Conservation (phyloP, 148 eudicot species). For the Fallopia convolvulus region DNA sequence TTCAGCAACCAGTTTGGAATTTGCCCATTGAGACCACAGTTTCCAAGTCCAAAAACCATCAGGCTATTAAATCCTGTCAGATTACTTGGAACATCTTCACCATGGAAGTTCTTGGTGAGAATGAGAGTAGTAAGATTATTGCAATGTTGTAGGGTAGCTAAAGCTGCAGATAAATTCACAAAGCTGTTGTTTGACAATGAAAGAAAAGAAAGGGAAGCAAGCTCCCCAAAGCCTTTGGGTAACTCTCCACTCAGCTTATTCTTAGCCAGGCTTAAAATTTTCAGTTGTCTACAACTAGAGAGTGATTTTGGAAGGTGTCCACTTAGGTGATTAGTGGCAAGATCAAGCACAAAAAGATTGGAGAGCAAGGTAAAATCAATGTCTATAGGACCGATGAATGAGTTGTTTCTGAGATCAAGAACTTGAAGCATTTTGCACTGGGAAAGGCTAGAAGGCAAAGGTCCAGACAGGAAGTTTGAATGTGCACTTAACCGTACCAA, state of each 20-base stretch:
- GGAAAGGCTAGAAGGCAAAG: conserved; percentile 52
- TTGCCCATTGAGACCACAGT: conserved; percentile 20
- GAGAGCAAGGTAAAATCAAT: conserved; percentile 25
- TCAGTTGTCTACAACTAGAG: conserved; percentile 20
- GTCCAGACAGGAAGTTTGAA: conserved; percentile 56
- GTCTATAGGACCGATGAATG: conserved; percentile 45
- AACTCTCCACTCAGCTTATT: conserved; percentile 26
- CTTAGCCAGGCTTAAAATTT: conserved; percentile 18
- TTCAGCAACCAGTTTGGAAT: conserved; percentile 24
- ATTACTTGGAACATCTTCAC: conserved; percentile 22
- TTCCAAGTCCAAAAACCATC: conserved; percentile 24
- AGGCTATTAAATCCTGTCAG: conserved; percentile 19
- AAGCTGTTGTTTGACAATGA: conserved; percentile 25
- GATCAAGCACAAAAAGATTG: conserved; percentile 20
- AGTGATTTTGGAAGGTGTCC: conserved; percentile 23
- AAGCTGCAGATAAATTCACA: conserved; percentile 18
- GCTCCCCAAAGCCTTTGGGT: neutral
- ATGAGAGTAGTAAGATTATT: conserved; percentile 21
- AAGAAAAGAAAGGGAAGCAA: conserved; percentile 26
- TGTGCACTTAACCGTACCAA: conserved; percentile 43
- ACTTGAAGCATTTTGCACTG: conserved; percentile 38
- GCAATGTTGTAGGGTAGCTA: conserved; percentile 17
- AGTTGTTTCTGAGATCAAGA: conserved; percentile 79
- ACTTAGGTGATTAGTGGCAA: conserved; percentile 23
- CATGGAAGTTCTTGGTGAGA: conserved; percentile 33